These are phyloP conservation scores for Fraxinus angustifolia DNA, from an alignment of 305 asterid genomes.

Conservation along the genomic window DNA sequence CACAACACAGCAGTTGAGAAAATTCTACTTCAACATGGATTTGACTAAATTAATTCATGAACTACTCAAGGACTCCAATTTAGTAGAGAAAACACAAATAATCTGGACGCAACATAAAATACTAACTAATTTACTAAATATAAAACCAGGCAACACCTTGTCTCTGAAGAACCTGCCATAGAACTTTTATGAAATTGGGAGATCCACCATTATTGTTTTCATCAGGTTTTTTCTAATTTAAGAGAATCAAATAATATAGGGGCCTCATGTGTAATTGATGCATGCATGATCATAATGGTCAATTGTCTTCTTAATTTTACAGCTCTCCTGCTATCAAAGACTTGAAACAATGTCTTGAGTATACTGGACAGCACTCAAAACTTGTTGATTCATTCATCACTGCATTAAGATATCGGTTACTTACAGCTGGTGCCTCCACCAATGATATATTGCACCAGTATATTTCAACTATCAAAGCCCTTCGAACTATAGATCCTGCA, in stretches of 20 bases:
- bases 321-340: conserved; percentile 96
- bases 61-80: not conserved
- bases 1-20: not conserved
- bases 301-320: conserved; percentile 31
- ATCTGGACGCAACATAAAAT: not conserved
- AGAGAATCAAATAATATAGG: not conserved
- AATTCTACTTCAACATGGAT: not conserved
- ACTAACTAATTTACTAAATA: not conserved
- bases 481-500: conserved; percentile 94
- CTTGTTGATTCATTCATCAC: conserved; percentile 94
- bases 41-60: not conserved
- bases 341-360: conserved; percentile 81
- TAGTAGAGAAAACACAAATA: not conserved
- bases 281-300: not conserved
- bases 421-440: conserved; percentile 98
- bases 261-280: not conserved
- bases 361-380: conserved; percentile 96
- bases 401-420: conserved; percentile 73
- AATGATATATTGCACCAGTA: conserved; percentile 89
- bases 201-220: not conserved
- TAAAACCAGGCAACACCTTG: not conserved
- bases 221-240: not conserved
- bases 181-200: not conserved
- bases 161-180: not conserved
- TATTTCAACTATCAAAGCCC: conserved; percentile 93